phyloP scores from a whole-genome alignment of 2,329 filamentous ascomycete genomes.

The Metarhizium anisopliae region DNA sequence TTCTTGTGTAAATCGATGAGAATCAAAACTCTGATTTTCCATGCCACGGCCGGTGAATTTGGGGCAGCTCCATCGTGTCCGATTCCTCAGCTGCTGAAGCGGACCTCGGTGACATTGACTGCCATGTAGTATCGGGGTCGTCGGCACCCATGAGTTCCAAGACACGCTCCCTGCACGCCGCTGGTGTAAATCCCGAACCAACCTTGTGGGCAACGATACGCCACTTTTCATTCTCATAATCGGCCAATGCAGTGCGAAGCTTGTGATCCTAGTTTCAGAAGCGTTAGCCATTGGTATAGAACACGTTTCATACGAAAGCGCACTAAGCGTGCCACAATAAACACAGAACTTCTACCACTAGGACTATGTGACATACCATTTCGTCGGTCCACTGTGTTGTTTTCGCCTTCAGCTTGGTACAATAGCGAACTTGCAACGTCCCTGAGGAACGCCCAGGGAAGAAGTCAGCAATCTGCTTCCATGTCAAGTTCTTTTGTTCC shows the following conservation, averaged over 20 bases:
- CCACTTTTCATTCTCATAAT: slow-evolving; percentile 90
- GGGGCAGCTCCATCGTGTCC: slow-evolving; percentile 11
- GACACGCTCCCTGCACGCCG: slow-evolving; percentile 76
- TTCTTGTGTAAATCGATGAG: neutral
- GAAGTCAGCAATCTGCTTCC: slow-evolving; percentile 97
- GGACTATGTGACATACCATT: slow-evolving; percentile 54
- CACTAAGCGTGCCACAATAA: neutral
- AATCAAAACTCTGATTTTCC: neutral
- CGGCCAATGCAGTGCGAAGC: slow-evolving; percentile 65
- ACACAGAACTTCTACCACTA: neutral
- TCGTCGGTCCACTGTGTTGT: slow-evolving; percentile 90
- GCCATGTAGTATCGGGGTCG: slow-evolving; percentile 37
- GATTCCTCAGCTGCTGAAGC: slow-evolving; percentile 11
- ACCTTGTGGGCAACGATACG: slow-evolving; percentile 86
- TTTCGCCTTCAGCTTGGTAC: slow-evolving; percentile 90
- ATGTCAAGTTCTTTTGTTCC: slow-evolving; percentile 88
- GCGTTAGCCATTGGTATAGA: neutral
- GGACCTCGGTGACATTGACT: slow-evolving; percentile 43
- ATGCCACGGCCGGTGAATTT: slow-evolving; percentile 13
- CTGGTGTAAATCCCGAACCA: slow-evolving; percentile 79
- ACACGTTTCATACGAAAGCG: neutral
- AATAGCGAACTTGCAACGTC: slow-evolving; percentile 88
- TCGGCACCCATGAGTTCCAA: slow-evolving; percentile 48
- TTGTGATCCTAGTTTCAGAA: slow-evolving; percentile 56
- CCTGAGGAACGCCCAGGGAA: slow-evolving; percentile 86